A percentile compares a stretch with the other conserved stretches of the same genome.
These are phyloP conservation scores for Angophora floribunda DNA, from an alignment of 345 rosid species.

Conservation along the genomic window DNA sequence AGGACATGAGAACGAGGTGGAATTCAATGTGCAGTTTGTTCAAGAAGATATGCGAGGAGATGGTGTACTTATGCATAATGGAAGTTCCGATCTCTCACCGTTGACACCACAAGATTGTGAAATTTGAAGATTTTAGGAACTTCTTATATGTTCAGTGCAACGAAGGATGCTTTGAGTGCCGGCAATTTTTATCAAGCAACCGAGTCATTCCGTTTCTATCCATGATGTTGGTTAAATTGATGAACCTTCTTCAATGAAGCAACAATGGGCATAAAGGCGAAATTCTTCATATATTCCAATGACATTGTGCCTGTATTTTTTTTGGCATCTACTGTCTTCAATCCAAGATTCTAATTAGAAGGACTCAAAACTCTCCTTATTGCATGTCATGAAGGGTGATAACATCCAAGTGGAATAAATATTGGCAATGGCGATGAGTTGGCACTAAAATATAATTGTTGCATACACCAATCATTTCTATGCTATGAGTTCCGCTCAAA, in stretches of 20 bases:
- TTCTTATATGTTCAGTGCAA: background rate
- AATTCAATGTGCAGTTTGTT: background rate
- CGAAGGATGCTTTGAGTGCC: background rate
- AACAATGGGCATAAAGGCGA: too few relatives aligned
- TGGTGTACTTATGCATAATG: background rate
- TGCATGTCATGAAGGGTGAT: background rate
- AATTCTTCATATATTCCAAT: too few relatives aligned
- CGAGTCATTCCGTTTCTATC: background rate
- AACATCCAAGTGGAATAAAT: background rate
- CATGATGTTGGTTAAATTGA: background rate
- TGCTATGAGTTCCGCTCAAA: background rate
- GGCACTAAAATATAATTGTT: background rate
- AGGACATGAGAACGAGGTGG: background rate
- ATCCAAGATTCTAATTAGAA: background rate
- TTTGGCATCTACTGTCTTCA: too few relatives aligned
- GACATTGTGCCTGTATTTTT: too few relatives aligned
- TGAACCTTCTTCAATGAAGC: background rate
- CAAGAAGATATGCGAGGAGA: background rate
- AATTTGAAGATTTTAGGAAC: background rate
- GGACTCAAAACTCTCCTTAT: background rate
- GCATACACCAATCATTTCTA: background rate
- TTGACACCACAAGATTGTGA: background rate
- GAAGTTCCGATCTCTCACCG: background rate
- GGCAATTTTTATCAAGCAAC: background rate
- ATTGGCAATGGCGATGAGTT: background rate